Base-by-base conservation (phyloP, 2,329 filamentous ascomycete genomes). In the Alternaria conjuncta region DNA sequence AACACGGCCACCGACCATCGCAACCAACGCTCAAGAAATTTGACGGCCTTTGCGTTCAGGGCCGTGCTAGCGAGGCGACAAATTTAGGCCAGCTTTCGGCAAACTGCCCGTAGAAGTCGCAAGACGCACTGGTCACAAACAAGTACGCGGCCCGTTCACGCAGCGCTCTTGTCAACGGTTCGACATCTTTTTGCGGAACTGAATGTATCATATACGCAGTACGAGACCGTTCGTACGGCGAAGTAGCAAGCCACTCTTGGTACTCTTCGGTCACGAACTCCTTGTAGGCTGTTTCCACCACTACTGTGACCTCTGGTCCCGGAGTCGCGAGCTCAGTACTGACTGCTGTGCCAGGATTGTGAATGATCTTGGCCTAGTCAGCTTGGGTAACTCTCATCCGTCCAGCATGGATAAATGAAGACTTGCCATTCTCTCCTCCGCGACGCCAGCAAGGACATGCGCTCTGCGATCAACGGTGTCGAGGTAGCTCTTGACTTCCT, bases 331-430 rank as follows among this genome's bases (percentile, higher is more conserved):
- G 64, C 5, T 63, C 60, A 18, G 53, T 25, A 36, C 72, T 69
- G 6, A 74, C 67, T 4, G 72, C 67, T 3, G 75, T 75, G 6
- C 75, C 75, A 2, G 75, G 75, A 26, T 78, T 78, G 20, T 78
- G 75, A 15, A 78, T 71, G 12, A 71, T 64, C 75, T 76, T 12
- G 7, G 18, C 4, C 44, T 20, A n/a, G 44, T 59, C 47, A 62
- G 53, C 30, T 23, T 5, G 32, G 21, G 12, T 53, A 6, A 6
- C 49, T 46, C 44, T 53, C 23, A 12, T 3, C 13, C 21, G 6
- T 11, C 5, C 21, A 30, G 20, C 6, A 15, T 26, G 15, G 12
- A 5, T 12, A 21, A n/a, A n/a, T 11, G 4, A 41, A 25, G 13
- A 63, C 62, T 26, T 58, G 72, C 73, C 25, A 69, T 55, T 11